A percentile compares a stretch with the other conserved stretches of the same genome.
Conservation (phyloP, 108 stramenopile species). For the Cyclotella atomus region DNA sequence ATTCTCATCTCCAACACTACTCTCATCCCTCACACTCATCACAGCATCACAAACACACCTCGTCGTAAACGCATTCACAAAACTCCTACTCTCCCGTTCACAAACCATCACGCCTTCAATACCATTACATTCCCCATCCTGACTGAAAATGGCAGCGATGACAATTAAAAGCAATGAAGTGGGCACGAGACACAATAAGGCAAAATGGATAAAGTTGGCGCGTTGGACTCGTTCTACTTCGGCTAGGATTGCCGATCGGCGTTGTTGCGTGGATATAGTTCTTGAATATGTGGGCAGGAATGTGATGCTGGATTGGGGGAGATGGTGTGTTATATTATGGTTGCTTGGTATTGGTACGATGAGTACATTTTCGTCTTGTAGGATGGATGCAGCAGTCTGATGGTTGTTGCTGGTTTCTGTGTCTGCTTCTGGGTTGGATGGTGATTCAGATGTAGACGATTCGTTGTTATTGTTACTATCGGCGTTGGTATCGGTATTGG, state of each 20-base stretch:
- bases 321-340: background rate
- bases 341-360: slow-evolving; percentile 43
- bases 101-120: slow-evolving; percentile 55
- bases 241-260: slow-evolving; percentile 31
- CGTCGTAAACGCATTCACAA: slow-evolving; percentile 88
- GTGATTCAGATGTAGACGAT: no score
- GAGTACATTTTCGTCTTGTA: slow-evolving; percentile 30
- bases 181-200: slow-evolving; percentile 79
- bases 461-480: no score
- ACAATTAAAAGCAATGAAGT: slow-evolving; percentile 79
- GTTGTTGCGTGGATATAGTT: slow-evolving; percentile 10
- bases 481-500: background rate
- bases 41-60: slow-evolving; percentile 88
- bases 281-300: slow-evolving; percentile 4
- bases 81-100: slow-evolving; percentile 66
- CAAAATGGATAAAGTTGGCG: slow-evolving; percentile 80
- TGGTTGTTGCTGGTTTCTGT: background rate
- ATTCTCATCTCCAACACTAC: background rate
- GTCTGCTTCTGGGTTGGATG: background rate
- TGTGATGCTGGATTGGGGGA: slow-evolving; percentile 7
- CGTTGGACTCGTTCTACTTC: slow-evolving; percentile 74
- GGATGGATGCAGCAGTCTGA: background rate
- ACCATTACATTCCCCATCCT: slow-evolving; percentile 62
- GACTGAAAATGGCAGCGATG: slow-evolving; percentile 69
- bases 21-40: slow-evolving; percentile 22